phyloP scores from a whole-genome alignment of 495 filamentous ascomycete species.

The Xanthoparmelia taractica region DNA sequence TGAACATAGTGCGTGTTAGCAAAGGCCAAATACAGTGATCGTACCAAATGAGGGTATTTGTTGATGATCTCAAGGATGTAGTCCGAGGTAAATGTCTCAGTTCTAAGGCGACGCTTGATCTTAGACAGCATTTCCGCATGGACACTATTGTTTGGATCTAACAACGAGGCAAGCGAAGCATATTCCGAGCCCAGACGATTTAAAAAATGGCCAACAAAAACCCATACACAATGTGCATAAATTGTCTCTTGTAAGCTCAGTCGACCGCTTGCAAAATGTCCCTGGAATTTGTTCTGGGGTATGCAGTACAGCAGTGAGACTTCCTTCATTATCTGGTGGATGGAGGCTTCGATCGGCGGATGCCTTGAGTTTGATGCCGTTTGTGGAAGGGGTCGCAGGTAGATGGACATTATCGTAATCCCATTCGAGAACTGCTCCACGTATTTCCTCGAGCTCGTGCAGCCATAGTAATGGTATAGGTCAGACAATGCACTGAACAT shows the following conservation, averaged over 20 bases:
- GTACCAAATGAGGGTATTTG: slow-evolving; percentile 80
- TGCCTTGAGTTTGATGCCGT: slow-evolving; percentile 45
- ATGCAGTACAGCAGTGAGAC: slow-evolving; percentile 95
- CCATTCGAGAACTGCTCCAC: slow-evolving; percentile 99
- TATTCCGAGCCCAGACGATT: slow-evolving; percentile 93
- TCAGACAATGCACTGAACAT: slow-evolving; percentile 93
- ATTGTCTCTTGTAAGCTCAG: slow-evolving; percentile 94
- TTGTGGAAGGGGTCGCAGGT: slow-evolving; percentile 63
- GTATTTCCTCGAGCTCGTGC: slow-evolving; percentile 94
- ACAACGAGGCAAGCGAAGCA: slow-evolving; percentile 68
- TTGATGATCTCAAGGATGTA: slow-evolving; percentile 97
- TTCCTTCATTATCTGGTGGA: slow-evolving; percentile 99
- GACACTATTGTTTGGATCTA: slow-evolving; percentile 70
- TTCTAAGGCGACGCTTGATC: slow-evolving; percentile 89
- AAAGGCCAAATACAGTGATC: slow-evolving; percentile 84
- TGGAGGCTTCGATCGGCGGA: slow-evolving; percentile 82
- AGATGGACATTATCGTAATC: slow-evolving; percentile 91
- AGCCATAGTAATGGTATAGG: slow-evolving; percentile 96
- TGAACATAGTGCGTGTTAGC: slow-evolving; percentile 85
- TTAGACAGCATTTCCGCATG: slow-evolving; percentile 90
- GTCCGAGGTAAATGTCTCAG: slow-evolving; percentile 94
- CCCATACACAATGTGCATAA: slow-evolving; percentile 94
- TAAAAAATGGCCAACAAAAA: slow-evolving; percentile 94
- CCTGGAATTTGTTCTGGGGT: slow-evolving; percentile 90
- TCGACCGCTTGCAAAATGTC: slow-evolving; percentile 76